Base-by-base conservation (phyloP, 768 basidiomycete genomes). In the Suillus lakei region DNA sequence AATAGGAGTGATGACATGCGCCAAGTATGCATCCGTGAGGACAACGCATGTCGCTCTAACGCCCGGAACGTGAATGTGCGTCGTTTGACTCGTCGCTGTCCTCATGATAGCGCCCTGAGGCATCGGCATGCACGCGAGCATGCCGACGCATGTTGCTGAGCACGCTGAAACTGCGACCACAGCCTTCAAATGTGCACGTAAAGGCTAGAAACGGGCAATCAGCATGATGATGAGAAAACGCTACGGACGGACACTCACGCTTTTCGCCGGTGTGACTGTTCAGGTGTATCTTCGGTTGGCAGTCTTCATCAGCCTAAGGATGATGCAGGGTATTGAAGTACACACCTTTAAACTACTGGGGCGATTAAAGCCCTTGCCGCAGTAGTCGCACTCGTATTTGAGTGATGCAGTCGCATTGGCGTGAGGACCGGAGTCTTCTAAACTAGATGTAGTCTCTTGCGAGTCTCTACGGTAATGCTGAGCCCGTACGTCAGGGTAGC, bases 81-180 rank as follows among this genome's bases (percentile, higher is more conserved):
- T 83, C 83, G 65, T 79, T 81, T 39, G 79, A 81, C 55, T 86
- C 86, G 61, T 84, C 84, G 65, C 80, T 81, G 23, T 73, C 69
- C 60, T 84, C 84, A 62, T 77, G 76, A 56, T 79, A 78, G 64
- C 74, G 75, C 60, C 60, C 70, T 3, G 63, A 62, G 51, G 65
- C 66, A 44, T 78, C 82, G 32, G 77, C 80, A 72, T 93, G 92
- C 15, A 91, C 88, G 63, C 92, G 88, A 65, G 91, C 88, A 75
- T 94, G 92, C 64, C 92, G 84, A 67, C 92, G 89, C 92, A 94
- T 94, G 80, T 94, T 94, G 77, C 91, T 93, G 73, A 93, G 86
- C 59, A 93, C 92, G 72, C 91, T 92, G 77, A 94, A 94, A 73
- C 89, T 88, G 51, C 92, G 89, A 8, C 90, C 89, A 78, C 92